These are phyloP conservation scores for Aspergillus novofumigatus DNA, from an alignment of 2,329 filamentous ascomycete species.

Conservation along the genomic window DNA sequence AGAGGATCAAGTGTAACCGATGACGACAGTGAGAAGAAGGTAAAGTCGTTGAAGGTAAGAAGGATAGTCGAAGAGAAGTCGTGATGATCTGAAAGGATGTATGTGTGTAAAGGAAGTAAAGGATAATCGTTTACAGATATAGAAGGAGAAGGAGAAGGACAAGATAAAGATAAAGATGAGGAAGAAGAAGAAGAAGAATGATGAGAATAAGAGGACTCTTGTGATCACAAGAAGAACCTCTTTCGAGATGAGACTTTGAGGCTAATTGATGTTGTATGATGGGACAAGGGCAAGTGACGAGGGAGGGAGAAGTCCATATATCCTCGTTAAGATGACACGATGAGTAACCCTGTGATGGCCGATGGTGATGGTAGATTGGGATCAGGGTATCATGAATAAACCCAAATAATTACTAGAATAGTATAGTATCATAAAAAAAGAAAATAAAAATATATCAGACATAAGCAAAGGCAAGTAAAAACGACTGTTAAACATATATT, in stretches of 20 bases:
- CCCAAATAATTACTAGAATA: not conserved
- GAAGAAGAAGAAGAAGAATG: slow-evolving; percentile 1
- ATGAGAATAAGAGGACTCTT: slow-evolving; percentile 6
- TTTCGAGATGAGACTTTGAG: slow-evolving; percentile 11
- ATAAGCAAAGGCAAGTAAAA: not conserved
- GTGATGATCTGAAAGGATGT: slow-evolving; percentile 4
- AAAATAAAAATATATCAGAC: not conserved
- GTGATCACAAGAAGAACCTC: slow-evolving; percentile 9
- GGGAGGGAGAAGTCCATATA: slow-evolving; percentile 19
- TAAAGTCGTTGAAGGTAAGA: not conserved
- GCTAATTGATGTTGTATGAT: slow-evolving; percentile 9
- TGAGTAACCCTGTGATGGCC: not conserved
- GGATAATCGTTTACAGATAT: slow-evolving; percentile 10
- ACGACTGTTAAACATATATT: not conserved
- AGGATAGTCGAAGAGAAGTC: slow-evolving; percentile 1
- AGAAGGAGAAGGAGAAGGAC: not conserved
- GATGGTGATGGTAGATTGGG: not conserved
- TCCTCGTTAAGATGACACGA: not conserved
- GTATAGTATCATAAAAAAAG: not conserved
- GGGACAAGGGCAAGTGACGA: slow-evolving; percentile 11
- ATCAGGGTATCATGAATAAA: not conserved
- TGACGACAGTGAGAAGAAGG: not conserved
- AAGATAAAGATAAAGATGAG: not conserved
- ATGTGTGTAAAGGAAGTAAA: slow-evolving; percentile 9
- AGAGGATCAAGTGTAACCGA: not conserved